Percentiles rank a stretch among this genome's conserved stretches.
Evolutionary conservation across 164 flowering plant genomes (phyloP).

Genomic region (Chimonanthus praecox): DNA sequence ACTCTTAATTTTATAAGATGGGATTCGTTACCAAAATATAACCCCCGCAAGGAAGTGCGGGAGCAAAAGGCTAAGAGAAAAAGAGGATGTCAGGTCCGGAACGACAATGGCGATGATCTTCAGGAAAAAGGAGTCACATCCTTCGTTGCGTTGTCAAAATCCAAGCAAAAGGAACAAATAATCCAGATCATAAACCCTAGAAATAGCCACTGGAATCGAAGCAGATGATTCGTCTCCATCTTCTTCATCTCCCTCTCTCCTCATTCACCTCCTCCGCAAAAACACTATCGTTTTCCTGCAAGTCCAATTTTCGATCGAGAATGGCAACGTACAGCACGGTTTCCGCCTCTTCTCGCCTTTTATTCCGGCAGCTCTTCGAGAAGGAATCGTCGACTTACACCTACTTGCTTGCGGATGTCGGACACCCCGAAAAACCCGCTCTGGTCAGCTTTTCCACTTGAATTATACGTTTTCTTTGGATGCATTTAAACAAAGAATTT

Average conservation of each 20-base stretch:
- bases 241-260: slow-evolving; percentile 1
- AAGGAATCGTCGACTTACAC: slow-evolving; percentile 87
- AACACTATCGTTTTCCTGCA: neutral
- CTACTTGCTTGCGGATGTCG: slow-evolving; percentile 82
- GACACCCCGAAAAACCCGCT: slow-evolving; percentile 85
- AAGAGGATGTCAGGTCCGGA: no score
- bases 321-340: slow-evolving; percentile 30
- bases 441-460: slow-evolving; percentile 32
- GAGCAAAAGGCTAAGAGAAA: no score
- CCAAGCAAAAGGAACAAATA: neutral
- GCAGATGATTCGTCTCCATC: slow-evolving; percentile 12
- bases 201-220: neutral
- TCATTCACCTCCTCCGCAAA: neutral
- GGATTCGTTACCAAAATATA: no score
- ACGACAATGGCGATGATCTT: neutral
- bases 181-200: neutral
- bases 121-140: neutral
- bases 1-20: no score
- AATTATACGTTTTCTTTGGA: no score
- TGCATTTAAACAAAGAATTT: no score
- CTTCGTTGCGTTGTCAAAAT: neutral
- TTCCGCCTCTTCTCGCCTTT: slow-evolving; percentile 41
- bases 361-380: slow-evolving; percentile 37
- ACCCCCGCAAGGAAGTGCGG: no score
- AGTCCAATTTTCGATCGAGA: slow-evolving; percentile 8